Conservation (phyloP, 257 asterid genomes). For the Ophiorrhiza pumila region DNA sequence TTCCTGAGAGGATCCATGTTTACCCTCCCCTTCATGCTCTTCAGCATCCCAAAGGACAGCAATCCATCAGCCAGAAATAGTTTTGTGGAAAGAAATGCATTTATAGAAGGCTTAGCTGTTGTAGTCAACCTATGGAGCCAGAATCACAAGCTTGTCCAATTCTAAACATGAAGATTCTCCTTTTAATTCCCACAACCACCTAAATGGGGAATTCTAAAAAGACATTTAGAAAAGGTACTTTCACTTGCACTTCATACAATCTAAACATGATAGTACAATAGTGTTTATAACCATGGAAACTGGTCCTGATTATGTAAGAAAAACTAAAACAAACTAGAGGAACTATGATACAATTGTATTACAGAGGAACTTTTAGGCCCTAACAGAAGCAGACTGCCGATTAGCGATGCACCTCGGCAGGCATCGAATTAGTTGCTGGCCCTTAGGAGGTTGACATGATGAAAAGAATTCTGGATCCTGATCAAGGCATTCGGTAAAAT, state of each 20-base stretch:
- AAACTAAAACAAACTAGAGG: not conserved
- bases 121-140: too few species aligned
- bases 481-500: slow-evolving; percentile 52
- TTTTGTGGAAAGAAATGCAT: too few species aligned
- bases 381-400: slow-evolving; percentile 33
- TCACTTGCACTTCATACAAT: too few species aligned
- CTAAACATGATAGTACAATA: not conserved
- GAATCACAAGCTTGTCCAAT: too few species aligned
- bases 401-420: slow-evolving; percentile 47
- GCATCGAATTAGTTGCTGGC: slow-evolving; percentile 39
- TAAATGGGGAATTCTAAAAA: too few species aligned
- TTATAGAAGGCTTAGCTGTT: too few species aligned
- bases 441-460: slow-evolving; percentile 39
- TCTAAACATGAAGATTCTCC: too few species aligned
- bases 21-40: too few species aligned
- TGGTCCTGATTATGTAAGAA: not conserved
- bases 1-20: too few species aligned
- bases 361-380: slow-evolving; percentile 27
- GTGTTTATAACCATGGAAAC: not conserved
- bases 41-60: too few species aligned
- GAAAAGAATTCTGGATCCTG: slow-evolving; percentile 67
- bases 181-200: too few species aligned
- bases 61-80: too few species aligned
- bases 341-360: slow-evolving; percentile 11
- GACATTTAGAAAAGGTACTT: not conserved